A percentile compares a stretch with the other conserved stretches of the same genome.
These are phyloP conservation scores for Botrytis cinerea DNA, from an alignment of 2,329 filamentous ascomycete genomes.

Conservation along the genomic window DNA sequence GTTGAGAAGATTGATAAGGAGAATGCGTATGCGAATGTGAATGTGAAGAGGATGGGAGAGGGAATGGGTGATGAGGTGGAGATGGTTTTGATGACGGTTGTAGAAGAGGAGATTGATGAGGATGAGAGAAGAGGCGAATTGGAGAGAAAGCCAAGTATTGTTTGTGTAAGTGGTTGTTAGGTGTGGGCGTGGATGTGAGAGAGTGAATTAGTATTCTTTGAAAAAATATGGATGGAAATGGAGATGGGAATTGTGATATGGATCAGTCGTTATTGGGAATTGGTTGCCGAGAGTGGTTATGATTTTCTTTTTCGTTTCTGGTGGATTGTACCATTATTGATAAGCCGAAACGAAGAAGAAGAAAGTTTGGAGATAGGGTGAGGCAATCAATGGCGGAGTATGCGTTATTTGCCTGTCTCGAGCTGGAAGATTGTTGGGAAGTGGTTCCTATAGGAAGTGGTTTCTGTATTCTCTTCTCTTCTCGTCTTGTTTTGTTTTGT, in stretches of 20 bases:
- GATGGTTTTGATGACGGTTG: neutral
- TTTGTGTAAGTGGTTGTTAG: slow-evolving; percentile 12
- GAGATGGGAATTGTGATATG: neutral
- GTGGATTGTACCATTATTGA: neutral
- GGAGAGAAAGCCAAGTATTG: neutral
- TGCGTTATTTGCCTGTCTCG: neutral
- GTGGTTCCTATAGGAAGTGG: neutral
- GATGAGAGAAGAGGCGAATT: neutral
- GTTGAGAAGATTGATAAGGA: slow-evolving; percentile 1
- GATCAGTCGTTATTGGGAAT: neutral
- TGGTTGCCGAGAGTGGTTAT: neutral
- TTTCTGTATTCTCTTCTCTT: neutral
- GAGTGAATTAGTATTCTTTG: neutral
- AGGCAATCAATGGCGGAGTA: neutral
- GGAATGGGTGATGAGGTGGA: neutral
- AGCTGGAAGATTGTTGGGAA: neutral
- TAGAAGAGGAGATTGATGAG: neutral
- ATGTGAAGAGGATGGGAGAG: neutral
- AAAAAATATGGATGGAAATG: neutral
- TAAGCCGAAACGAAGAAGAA: neutral
- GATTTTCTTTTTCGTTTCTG: neutral
- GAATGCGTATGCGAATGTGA: neutral
- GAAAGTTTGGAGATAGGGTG: neutral
- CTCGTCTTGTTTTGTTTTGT: neutral
- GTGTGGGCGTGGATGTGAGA: neutral